A percentile compares a stretch with the other conserved stretches of the same genome.
Evolutionary conservation across 805 yeast genomes (phyloP).

Genomic region (Cyberlindnera japonica): DNA sequence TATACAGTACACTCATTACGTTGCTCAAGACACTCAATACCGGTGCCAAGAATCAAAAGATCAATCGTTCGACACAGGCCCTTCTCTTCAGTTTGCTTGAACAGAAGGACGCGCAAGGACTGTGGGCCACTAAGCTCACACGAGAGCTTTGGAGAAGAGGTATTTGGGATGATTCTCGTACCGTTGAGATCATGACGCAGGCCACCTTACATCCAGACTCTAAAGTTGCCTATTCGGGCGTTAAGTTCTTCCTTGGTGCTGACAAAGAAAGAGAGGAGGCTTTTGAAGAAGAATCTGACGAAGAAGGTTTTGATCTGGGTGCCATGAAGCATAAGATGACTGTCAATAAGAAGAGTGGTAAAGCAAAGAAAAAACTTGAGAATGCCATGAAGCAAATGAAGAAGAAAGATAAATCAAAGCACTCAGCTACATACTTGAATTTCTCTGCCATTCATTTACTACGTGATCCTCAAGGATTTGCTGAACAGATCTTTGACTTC

Average conservation of each 20-base stretch:
- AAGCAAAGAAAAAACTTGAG: slow-evolving; percentile 77
- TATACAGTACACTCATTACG: slow-evolving; percentile 74
- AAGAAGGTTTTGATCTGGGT: slow-evolving; percentile 70
- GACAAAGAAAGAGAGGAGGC: slow-evolving; percentile 90
- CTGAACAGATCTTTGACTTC: slow-evolving; percentile 71
- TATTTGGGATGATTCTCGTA: slow-evolving; percentile 95
- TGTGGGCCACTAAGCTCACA: slow-evolving; percentile 95
- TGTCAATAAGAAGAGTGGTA: slow-evolving; percentile 77
- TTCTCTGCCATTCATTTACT: slow-evolving; percentile 92
- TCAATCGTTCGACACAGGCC: slow-evolving; percentile 90
- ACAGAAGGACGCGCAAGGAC: slow-evolving; percentile 73
- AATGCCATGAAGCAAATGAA: slow-evolving; percentile 65
- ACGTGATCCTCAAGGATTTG: slow-evolving; percentile 97
- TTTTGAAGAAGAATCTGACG: slow-evolving; percentile 63
- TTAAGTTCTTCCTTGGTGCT: slow-evolving; percentile 87
- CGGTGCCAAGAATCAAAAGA: slow-evolving; percentile 84
- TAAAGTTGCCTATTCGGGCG: slow-evolving; percentile 88
- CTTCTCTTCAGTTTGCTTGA: slow-evolving; percentile 82
- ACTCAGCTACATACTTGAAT: slow-evolving; percentile 68
- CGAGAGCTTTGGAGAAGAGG: slow-evolving; percentile 97
- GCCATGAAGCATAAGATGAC: slow-evolving; percentile 76
- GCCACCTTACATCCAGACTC: slow-evolving; percentile 85
- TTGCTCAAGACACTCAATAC: slow-evolving; percentile 79
- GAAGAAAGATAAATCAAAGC: slow-evolving; percentile 56
- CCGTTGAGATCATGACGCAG: slow-evolving; percentile 97